A percentile compares a stretch with the other conserved stretches of the same genome.
Conservation (phyloP, 176 grass and related monocot species). For the Avena atlantica region DNA sequence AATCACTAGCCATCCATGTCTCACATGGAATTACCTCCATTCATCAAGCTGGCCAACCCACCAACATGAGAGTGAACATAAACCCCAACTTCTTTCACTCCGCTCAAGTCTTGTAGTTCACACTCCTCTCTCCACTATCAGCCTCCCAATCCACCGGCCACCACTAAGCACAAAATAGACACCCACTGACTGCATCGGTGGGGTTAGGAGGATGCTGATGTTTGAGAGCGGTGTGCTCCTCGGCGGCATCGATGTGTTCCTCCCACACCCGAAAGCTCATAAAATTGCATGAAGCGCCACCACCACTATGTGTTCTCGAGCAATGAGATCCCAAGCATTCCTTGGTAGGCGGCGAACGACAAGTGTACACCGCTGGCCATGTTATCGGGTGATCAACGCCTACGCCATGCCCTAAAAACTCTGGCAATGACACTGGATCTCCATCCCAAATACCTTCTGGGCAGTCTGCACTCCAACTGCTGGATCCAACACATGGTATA, state of each 20-base stretch:
- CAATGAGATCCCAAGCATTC: constrained; percentile 52
- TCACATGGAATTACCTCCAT: no score
- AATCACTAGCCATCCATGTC: not conserved
- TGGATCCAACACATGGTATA: constrained; percentile 53
- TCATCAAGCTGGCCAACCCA: no score
- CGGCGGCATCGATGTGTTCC: constrained; percentile 49
- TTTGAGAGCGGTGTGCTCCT: constrained; percentile 1
- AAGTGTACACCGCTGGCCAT: constrained; percentile 54
- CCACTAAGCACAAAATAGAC: not conserved
- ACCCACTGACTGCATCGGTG: not conserved
- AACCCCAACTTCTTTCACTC: not conserved
- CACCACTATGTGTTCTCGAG: constrained; percentile 33
- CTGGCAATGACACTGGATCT: constrained; percentile 43
- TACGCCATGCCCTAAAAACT: constrained; percentile 58
- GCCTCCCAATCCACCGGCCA: not conserved
- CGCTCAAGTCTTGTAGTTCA: no score
- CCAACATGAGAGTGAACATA: no score
- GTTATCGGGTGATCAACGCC: constrained; percentile 53
- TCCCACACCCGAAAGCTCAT: not conserved
- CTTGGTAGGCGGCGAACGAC: constrained; percentile 43
- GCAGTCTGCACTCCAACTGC: constrained; percentile 50
- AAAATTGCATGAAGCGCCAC: not conserved
- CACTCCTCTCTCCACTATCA: not conserved
- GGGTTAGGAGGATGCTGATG: no score
- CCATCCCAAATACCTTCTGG: constrained; percentile 33